Percentiles rank a stretch among this genome's conserved stretches.
Evolutionary conservation across 2,329 filamentous ascomycete genomes (phyloP).

Genomic region (Dactylellina parvicollis): DNA sequence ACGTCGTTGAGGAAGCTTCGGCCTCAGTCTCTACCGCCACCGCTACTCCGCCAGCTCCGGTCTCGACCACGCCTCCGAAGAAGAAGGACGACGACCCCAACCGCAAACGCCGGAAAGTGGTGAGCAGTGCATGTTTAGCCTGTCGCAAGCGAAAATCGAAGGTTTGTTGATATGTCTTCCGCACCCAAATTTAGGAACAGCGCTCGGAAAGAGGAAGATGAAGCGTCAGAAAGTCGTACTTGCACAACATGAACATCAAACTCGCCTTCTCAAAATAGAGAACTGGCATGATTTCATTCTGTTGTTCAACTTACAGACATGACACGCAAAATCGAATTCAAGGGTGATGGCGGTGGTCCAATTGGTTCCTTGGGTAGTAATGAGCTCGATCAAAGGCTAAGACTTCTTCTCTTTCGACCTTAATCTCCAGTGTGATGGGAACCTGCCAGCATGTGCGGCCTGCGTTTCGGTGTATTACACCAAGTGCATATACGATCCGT

Average conservation of each 20-base stretch:
- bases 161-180: constrained; percentile 59
- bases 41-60: constrained; percentile 18
- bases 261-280: background rate
- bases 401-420: constrained; percentile 11
- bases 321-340: constrained; percentile 1
- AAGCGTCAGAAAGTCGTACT: constrained; percentile 2
- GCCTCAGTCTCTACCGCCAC: constrained; percentile 20
- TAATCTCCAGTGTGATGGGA: constrained; percentile 76
- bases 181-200: constrained; percentile 15
- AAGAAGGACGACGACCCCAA: constrained; percentile 52
- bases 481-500: constrained; percentile 92
- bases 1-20: constrained; percentile 7
- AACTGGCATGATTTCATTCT: constrained; percentile 2
- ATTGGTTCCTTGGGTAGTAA: background rate
- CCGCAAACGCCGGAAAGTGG: constrained; percentile 74
- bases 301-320: background rate
- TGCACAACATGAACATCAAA: constrained; percentile 5
- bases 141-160: constrained; percentile 83
- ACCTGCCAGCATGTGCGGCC: constrained; percentile 89
- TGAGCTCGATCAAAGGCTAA: constrained; percentile 12
- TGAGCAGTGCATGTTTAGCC: constrained; percentile 84
- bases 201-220: background rate
- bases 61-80: constrained; percentile 37
- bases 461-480: constrained; percentile 93
- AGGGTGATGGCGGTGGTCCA: constrained; percentile 7